Conservation (phyloP, 768 basidiomycete species). For the Collybia sp. region DNA sequence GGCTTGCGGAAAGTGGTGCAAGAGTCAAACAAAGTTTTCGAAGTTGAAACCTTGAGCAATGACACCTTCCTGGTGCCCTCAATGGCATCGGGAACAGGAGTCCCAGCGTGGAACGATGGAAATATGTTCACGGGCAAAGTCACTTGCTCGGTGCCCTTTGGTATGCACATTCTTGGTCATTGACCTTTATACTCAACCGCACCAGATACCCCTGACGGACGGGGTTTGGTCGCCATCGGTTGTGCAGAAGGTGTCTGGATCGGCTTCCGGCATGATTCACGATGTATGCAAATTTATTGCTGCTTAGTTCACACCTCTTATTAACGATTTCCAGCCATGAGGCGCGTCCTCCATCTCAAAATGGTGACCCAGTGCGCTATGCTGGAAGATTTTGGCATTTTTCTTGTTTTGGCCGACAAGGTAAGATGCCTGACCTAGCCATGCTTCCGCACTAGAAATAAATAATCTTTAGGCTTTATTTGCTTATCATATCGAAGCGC, state of each 20-base stretch:
- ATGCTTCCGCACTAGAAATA: neutral
- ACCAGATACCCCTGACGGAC: slow-evolving; percentile 73
- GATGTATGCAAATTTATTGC: slow-evolving; percentile 46
- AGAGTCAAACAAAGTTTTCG: slow-evolving; percentile 94
- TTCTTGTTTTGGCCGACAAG: slow-evolving; percentile 93
- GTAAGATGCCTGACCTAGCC: slow-evolving; percentile 51
- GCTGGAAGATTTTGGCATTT: slow-evolving; percentile 94
- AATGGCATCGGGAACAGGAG: slow-evolving; percentile 36
- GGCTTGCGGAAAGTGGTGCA: slow-evolving; percentile 83
- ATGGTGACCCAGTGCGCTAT: slow-evolving; percentile 93
- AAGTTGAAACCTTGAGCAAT: slow-evolving; percentile 81
- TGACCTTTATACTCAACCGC: neutral
- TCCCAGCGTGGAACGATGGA: slow-evolving; percentile 65
- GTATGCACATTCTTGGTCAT: slow-evolving; percentile 36
- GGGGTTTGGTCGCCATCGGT: slow-evolving; percentile 81
- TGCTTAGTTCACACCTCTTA: neutral
- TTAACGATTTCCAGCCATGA: slow-evolving; percentile 62
- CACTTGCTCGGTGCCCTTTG: slow-evolving; percentile 93
- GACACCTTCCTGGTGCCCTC: slow-evolving; percentile 83
- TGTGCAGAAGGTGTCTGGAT: slow-evolving; percentile 96
- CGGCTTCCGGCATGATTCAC: slow-evolving; percentile 82
- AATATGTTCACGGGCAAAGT: slow-evolving; percentile 76
- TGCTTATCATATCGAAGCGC: slow-evolving; percentile 93
- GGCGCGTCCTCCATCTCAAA: slow-evolving; percentile 88
- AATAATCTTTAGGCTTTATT: slow-evolving; percentile 60